A percentile compares a stretch with the other conserved stretches of the same genome.
phyloP scores from a whole-genome alignment of 352 stramenopile genomes.

The Plasmopara muralis region DNA sequence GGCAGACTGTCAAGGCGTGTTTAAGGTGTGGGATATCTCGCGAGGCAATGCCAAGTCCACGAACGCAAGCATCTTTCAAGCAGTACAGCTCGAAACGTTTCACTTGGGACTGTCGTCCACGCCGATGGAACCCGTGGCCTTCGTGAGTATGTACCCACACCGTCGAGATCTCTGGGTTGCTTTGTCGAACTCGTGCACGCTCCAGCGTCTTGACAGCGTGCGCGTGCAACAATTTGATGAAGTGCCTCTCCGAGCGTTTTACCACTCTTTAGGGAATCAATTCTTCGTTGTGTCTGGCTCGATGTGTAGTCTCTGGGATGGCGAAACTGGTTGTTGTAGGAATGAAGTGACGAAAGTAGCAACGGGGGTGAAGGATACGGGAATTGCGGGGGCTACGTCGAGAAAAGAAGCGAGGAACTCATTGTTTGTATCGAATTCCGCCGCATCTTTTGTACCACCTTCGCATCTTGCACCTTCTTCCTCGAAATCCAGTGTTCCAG shows the following conservation, averaged over 20 bases:
- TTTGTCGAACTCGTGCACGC: constrained; percentile 34
- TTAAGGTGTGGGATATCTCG: constrained; percentile 85
- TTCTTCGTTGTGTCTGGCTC: constrained; percentile 59
- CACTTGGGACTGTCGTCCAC: constrained; percentile 47
- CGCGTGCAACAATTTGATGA: constrained; percentile 66
- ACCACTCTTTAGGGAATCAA: constrained; percentile 58
- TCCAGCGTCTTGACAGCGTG: constrained; percentile 51
- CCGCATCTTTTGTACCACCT: neutral
- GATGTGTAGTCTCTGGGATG: constrained; percentile 68
- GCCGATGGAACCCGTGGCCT: constrained; percentile 47
- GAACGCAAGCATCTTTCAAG: constrained; percentile 32
- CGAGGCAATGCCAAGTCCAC: constrained; percentile 27
- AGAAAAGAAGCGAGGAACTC: neutral
- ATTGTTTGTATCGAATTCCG: constrained; percentile 1
- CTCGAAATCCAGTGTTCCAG: constrained; percentile 5
- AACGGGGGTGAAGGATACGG: constrained; percentile 3
- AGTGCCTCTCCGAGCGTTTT: constrained; percentile 64
- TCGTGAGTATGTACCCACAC: constrained; percentile 45
- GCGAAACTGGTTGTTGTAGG: constrained; percentile 38
- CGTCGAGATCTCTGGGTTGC: constrained; percentile 59
- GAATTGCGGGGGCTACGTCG: neutral
- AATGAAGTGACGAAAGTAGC: constrained; percentile 57
- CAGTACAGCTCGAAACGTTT: constrained; percentile 58
- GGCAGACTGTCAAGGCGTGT: constrained; percentile 53
- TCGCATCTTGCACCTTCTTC: constrained; percentile 1